Base-by-base conservation (phyloP, 345 rosid genomes). In the Eucalyptus guilfoylei region DNA sequence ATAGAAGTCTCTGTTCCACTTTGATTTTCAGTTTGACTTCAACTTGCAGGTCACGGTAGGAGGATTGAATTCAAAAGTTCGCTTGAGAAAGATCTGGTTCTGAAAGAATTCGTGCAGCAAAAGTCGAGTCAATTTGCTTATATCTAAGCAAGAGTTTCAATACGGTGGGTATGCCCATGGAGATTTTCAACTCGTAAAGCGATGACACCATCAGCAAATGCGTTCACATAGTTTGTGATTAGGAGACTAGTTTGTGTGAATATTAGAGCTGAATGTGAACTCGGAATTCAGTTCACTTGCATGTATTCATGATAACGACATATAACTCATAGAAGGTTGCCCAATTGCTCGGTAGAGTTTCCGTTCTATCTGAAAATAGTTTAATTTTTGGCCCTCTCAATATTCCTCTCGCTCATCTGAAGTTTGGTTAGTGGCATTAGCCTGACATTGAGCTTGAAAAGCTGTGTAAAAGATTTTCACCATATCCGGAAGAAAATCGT, bases 31-130 rank as follows among this genome's bases (percentile, higher is more conserved):
- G 14, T 72, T 72, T 37, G 81, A 72, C 26, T 72, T 37, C 7
- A 48, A 49, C 81, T 86, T 85, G 55, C 91, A 91, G 92, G 92
- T 81, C 92, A 91, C 55, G 90, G 90, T 19, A 88, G 92, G 89
- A 91, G 92, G 87, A 80, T 89, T 83, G 91, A 88, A 58, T 91
- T 88, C 48, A 87, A 80, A 50, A 86, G 90, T 49, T 30, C 85
- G 1, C 13, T 62, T 8, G 92, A 91, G 91, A 91, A 89, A 55
- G 86, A 87, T 83, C 47, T 87, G 19, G 62, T 80, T 87, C 55
- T 91, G 54, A 55, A 89, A 40, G 86, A 87, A 23, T 90, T 91
- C 85, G 88, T 91, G 85, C 87, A 80, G 44, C 85, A 86, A 80
- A 89, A 72, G 87, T 88, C 49, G 11, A 14, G 26, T 37, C 44